Percentiles rank a stretch among this genome's conserved stretches.
Evolutionary conservation across 176 grass and related monocot genomes (phyloP).

Genomic region (Oryza nivara): DNA sequence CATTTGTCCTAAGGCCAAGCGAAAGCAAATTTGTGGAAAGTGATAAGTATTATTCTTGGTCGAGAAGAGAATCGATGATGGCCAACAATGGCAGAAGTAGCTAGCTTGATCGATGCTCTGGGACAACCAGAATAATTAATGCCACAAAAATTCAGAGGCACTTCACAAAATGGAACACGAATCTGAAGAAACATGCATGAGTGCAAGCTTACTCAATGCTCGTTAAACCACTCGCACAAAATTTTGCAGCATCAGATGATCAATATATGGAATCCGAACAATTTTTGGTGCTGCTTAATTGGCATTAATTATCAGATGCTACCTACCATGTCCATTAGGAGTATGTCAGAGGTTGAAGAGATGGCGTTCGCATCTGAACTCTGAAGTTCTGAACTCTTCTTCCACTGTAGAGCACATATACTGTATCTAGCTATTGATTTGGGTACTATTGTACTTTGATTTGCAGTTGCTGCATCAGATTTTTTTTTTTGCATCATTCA

Average conservation of each 20-base stretch:
- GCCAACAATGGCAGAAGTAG: neutral
- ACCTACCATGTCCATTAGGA: too few species aligned
- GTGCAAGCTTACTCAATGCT: neutral
- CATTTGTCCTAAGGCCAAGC: neutral
- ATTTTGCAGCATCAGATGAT: too few species aligned
- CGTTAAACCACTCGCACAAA: neutral
- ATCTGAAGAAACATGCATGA: neutral
- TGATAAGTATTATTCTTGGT: neutral
- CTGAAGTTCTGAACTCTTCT: neutral
- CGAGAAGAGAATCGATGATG: neutral
- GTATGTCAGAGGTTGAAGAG: too few species aligned
- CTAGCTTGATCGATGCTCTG: constrained; percentile 5
- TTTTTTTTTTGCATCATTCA: neutral
- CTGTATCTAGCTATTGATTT: too few species aligned
- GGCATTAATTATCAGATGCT: neutral
- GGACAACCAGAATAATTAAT: neutral
- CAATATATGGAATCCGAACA: too few species aligned
- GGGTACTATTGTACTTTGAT: neutral
- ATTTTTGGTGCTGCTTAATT: neutral
- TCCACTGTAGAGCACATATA: neutral
- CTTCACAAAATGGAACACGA: neutral
- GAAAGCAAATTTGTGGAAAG: neutral
- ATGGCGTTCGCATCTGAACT: neutral
- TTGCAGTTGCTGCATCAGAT: neutral
- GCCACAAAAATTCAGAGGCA: neutral